phyloP scores from a whole-genome alignment of 495 filamentous ascomycete species.

The Penicillium roqueforti region DNA sequence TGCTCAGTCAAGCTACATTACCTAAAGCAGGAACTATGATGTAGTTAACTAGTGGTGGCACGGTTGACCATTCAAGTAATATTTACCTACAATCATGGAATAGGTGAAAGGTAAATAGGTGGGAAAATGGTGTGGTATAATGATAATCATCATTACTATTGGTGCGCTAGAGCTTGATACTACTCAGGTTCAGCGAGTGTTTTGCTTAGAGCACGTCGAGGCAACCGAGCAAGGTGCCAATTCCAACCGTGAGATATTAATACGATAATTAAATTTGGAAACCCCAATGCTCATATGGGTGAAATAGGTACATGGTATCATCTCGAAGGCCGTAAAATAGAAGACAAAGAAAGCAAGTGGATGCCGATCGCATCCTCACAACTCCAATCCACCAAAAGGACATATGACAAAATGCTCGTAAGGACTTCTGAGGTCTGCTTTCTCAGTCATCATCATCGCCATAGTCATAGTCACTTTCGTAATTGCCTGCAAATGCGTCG shows the following conservation, averaged over 20 bases:
- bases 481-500: slow-evolving; percentile 38
- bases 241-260: not conserved
- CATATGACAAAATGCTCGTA: too few relatives aligned
- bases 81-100: not conserved
- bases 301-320: not conserved
- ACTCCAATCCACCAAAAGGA: not conserved
- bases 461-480: slow-evolving; percentile 34
- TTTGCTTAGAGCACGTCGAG: not conserved
- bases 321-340: not conserved
- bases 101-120: not conserved
- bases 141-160: not conserved
- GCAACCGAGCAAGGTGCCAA: not conserved
- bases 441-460: slow-evolving; percentile 5
- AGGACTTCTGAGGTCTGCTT: too few relatives aligned
- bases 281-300: not conserved
- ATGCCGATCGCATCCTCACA: not conserved
- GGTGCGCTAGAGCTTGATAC: not conserved
- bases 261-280: not conserved
- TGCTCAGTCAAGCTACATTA: too few relatives aligned
- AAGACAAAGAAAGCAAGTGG: not conserved
- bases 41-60: too few relatives aligned
- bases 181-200: not conserved
- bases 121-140: not conserved
- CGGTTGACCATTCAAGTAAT: too few relatives aligned
- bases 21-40: not conserved